phyloP scores from a whole-genome alignment of 1,284 basidiomycete genomes.

The Ceratobasidium sp. region DNA sequence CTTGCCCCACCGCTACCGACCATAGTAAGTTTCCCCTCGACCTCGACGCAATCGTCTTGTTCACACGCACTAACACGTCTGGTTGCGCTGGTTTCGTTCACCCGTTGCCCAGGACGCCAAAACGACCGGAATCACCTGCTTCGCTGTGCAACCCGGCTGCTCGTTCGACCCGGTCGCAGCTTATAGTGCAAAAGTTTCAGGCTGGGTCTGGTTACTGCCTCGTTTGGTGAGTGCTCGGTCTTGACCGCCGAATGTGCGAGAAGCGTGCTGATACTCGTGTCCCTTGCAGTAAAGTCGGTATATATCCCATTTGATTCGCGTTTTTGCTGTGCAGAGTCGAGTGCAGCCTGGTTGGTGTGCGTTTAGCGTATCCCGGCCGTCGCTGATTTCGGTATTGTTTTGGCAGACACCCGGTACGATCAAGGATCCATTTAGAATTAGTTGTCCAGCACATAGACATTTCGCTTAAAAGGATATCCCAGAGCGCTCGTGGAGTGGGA shows the following conservation, averaged over 20 bases:
- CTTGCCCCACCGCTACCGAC: neutral
- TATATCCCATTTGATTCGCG: neutral
- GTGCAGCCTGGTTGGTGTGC: neutral
- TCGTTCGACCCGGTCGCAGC: neutral
- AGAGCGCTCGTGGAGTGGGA: neutral
- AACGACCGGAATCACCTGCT: conserved; percentile 10
- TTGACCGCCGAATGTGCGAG: neutral
- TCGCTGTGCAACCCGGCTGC: conserved; percentile 8
- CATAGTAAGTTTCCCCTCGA: neutral
- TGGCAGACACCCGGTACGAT: neutral
- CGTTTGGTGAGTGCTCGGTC: conserved; percentile 3
- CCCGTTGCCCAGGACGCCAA: conserved; percentile 19
- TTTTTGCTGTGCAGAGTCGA: neutral
- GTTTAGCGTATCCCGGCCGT: no score
- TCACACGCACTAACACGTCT: neutral
- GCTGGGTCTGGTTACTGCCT: neutral
- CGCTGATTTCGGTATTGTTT: neutral
- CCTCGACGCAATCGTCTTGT: neutral
- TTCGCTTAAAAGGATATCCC: neutral
- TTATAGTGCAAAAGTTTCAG: conserved; percentile 8
- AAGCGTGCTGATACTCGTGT: neutral
- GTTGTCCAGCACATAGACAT: neutral
- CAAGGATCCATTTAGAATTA: neutral
- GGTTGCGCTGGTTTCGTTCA: neutral
- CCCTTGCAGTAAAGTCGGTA: neutral